Base-by-base conservation (phyloP, 257 asterid species). In the Buddleja alternifolia region DNA sequence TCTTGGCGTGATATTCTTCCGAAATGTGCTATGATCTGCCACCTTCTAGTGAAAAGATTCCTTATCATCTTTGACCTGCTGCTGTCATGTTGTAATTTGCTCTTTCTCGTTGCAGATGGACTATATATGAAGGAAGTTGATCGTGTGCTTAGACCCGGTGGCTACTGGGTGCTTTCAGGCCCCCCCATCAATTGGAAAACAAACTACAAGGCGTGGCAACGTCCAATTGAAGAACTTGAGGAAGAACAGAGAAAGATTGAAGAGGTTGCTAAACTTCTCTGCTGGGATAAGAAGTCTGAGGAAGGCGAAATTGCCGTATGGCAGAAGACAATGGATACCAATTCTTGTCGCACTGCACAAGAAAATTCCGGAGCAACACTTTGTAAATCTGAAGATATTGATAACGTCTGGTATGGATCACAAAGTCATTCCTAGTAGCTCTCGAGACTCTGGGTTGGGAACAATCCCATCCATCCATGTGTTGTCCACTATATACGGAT, bases 161-260 rank as follows among this genome's bases (percentile, higher is more conserved):
- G 88, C 23, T 85, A 85, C 63, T 85, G 88, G 88, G 86, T 85
- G 71, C 88, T 85, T 55, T 85, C 91, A 2, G 91, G 91, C 67
- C 91, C 88, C 56, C 91, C 91, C 16, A 85, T 85, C 68, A 80
- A 83, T 62, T 85, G 86, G 86, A 83, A 78, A 78, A 57, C 63
- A 45, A 73, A 80, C 62, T 85, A 69, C 61, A 65, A 80, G 75
- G 81, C 86, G 10, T 83, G 91, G 91, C 85, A 83, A 48, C 86
- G 91, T 1, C 80, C 87, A 2, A 50, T 59, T 77, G 87, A 77
- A 65, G 87, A 82, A 4, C 85, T 82, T 48, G 58, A 84, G 70
- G 85, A 79, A 48, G 87, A 84, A 75, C 90, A 84, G 9, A 77
- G 81, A 60, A 74, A 75, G 67, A 84, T 84, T 7, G 90, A 84